phyloP scores from a whole-genome alignment of 2,329 filamentous ascomycete genomes.

The Ploettnerulaceae sp. region DNA sequence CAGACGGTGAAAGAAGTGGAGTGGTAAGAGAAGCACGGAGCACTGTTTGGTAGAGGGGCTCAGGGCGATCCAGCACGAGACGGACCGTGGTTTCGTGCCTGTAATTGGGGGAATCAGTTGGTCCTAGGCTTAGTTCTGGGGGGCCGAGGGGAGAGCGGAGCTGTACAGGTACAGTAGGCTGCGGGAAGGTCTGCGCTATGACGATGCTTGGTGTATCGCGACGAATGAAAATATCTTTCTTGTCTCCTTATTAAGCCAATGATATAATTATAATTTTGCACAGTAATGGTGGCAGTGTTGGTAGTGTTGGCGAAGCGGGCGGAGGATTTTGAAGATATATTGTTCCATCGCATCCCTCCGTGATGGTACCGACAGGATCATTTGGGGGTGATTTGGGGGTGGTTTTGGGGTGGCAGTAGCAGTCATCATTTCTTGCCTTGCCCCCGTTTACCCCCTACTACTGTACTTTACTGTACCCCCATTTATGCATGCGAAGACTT shows the following conservation, averaged over 20 bases:
- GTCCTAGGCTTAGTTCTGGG: background rate
- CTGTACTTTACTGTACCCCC: no score
- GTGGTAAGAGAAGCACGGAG: conserved; percentile 23
- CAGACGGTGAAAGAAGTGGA: conserved; percentile 15
- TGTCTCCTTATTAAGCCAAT: no score
- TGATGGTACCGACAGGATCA: background rate
- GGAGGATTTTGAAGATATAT: background rate
- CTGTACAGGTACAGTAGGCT: background rate
- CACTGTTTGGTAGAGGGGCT: conserved; percentile 18
- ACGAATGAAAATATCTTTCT: no score
- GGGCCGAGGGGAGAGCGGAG: conserved; percentile 1
- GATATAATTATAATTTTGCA: conserved; percentile 10
- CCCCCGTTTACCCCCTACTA: conserved; percentile 7
- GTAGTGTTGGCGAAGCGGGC: background rate
- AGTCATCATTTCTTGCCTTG: background rate
- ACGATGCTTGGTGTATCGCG: no score
- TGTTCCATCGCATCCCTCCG: background rate
- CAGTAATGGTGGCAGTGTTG: conserved; percentile 11
- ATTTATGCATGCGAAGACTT: conserved; percentile 9
- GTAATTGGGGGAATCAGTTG: conserved; percentile 2
- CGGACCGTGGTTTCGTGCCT: conserved; percentile 13
- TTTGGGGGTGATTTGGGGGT: conserved; percentile 1
- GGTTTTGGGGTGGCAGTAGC: no score
- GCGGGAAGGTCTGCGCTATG: conserved; percentile 17
- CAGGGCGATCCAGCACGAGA: conserved; percentile 15